A percentile compares a stretch with the other conserved stretches of the same genome.
phyloP scores from a whole-genome alignment of 768 basidiomycete species.

The Tubosaeta brunneosetosa region DNA sequence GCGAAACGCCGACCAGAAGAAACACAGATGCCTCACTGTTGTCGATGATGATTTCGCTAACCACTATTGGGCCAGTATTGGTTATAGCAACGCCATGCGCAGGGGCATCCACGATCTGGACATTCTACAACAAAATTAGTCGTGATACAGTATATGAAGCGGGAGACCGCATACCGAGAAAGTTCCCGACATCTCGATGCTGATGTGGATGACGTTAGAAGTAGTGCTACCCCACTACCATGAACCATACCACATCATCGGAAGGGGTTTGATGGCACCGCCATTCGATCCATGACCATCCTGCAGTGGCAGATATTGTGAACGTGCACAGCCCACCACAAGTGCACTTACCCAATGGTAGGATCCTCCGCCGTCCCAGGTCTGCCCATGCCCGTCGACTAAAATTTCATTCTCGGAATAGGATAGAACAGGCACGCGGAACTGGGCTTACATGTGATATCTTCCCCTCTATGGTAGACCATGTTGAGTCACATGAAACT shows the following conservation, averaged over 20 bases:
- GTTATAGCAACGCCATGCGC: conserved; percentile 29
- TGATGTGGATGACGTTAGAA: conserved; percentile 9
- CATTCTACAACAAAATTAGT: conserved; percentile 19
- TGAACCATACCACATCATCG: conserved; percentile 39
- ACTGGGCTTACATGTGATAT: conserved; percentile 43
- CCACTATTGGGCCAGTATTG: conserved; percentile 31
- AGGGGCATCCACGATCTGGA: conserved; percentile 40
- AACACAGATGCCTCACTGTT: conserved; percentile 41
- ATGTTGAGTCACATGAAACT: not conserved
- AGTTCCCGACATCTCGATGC: conserved; percentile 39
- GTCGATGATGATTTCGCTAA: conserved; percentile 49
- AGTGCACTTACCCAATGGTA: conserved; percentile 37
- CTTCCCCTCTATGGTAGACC: conserved; percentile 36
- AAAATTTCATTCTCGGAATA: not conserved
- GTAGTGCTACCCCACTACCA: not conserved
- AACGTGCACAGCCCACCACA: not conserved
- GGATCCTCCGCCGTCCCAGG: conserved; percentile 40
- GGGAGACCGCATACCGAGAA: conserved; percentile 26
- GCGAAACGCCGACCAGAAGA: not conserved
- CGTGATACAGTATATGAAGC: not conserved
- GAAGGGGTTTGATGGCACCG: conserved; percentile 23
- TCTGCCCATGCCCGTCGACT: conserved; percentile 40
- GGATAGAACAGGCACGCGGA: not conserved
- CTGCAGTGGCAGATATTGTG: conserved; percentile 7
- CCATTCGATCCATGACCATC: conserved; percentile 22